Base-by-base conservation (phyloP, 805 yeast genomes). In the Zygotorulaspora danielsina region DNA sequence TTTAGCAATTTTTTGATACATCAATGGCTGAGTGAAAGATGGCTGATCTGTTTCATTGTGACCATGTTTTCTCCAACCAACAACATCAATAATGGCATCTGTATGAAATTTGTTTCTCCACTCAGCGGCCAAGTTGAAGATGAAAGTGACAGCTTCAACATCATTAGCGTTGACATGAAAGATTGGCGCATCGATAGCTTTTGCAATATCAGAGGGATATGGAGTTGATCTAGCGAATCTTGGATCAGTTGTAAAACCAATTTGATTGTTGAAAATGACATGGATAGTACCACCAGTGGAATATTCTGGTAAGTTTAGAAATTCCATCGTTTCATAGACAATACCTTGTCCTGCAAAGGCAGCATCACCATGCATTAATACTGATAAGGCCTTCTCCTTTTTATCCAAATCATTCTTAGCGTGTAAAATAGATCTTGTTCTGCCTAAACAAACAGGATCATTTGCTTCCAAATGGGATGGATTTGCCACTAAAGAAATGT, bases 41-140 rank as follows among this genome's bases (percentile, higher is more conserved):
- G 99, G 99, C 73, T 93, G 99, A 71, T 93, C 99, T 50, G 97
- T 93, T 76, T 93, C 99, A 67, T 93, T 93, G 76, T 93, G 99
- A 65, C 99, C 99, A 65, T 93, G 79, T 68, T 89, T 90, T 72
- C 99, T 81, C 84, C 93, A 93, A 66, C 98, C 96, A 60, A 93
- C 96, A 60, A 93, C 81, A 68, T 93, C 99, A 59, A 93, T 79
- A 57, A 93, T 86, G 42, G 88, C 97, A 63, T 93, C 98, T 44
- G 95, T 76, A 72, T 90, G 90, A 93, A 85, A 93, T 45, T 86
- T 81, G 34, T 93, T 85, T 72, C 98, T 84, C 95, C 96, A 93
- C 70, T 93, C 96, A 45, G 98, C 97, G 50, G 98, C 98, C 65
- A 93, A 75, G 67, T 87, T 84, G 78, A 89, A 89, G 55, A 90